These are phyloP conservation scores for Acmispon strigosus DNA, from an alignment of 306 rosid genomes.

Conservation along the genomic window DNA sequence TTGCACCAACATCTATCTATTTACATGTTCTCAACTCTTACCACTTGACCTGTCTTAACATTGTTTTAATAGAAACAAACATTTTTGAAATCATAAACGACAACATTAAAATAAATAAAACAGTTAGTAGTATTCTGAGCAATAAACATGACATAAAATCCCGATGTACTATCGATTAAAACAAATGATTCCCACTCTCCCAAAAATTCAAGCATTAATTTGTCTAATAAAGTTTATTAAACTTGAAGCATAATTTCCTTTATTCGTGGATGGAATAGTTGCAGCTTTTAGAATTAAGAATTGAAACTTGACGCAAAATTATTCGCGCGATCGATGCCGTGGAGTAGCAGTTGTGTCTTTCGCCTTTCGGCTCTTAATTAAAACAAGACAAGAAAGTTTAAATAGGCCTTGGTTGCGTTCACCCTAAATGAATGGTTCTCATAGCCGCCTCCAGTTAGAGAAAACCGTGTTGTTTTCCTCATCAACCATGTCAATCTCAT, in stretches of 20 bases:
- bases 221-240: too few relatives aligned
- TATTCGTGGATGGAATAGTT: not conserved
- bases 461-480: not conserved
- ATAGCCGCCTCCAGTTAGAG: not conserved
- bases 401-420: not conserved
- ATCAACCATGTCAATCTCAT: conserved; percentile 17
- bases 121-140: too few relatives aligned
- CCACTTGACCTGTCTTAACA: too few relatives aligned
- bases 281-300: not conserved
- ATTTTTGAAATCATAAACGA: too few relatives aligned
- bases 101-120: too few relatives aligned
- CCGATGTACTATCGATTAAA: not conserved
- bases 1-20: too few relatives aligned
- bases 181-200: not conserved
- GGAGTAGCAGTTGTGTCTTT: not conserved
- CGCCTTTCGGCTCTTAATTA: not conserved
- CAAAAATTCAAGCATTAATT: too few relatives aligned
- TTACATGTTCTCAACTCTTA: too few relatives aligned
- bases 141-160: not conserved
- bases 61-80: too few relatives aligned
- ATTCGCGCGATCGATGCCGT: not conserved
- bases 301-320: not conserved
- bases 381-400: not conserved
- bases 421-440: not conserved
- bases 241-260: not conserved